These are phyloP conservation scores for Leptographium procerum DNA, from an alignment of 2,329 filamentous ascomycete species.

Conservation along the genomic window DNA sequence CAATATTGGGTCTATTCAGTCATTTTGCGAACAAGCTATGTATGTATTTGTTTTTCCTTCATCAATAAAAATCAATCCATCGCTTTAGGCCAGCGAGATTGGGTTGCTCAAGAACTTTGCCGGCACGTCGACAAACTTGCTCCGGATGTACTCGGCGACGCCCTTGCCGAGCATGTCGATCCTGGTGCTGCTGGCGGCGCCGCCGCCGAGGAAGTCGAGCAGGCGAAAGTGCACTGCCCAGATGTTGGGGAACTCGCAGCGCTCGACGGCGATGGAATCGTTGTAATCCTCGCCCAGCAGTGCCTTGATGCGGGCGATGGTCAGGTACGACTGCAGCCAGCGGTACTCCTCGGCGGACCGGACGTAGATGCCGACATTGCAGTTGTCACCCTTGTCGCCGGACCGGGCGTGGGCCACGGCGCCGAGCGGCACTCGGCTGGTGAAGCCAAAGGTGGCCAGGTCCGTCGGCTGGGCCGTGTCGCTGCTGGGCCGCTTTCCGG, in stretches of 20 bases:
- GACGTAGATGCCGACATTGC: slow-evolving; percentile 23
- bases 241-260: slow-evolving; percentile 32
- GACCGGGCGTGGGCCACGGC: slow-evolving; percentile 20
- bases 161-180: slow-evolving; percentile 41
- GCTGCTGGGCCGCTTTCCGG: slow-evolving; percentile 3
- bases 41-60: background rate
- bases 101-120: slow-evolving; percentile 8
- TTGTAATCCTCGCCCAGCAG: slow-evolving; percentile 32
- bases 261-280: slow-evolving; percentile 26
- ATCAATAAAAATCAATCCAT: background rate
- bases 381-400: slow-evolving; percentile 23
- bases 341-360: slow-evolving; percentile 18
- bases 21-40: background rate
- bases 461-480: slow-evolving; percentile 3
- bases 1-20: too few species aligned
- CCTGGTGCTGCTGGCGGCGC: slow-evolving; percentile 34
- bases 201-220: slow-evolving; percentile 29
- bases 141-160: slow-evolving; percentile 35
- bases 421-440: slow-evolving; percentile 17
- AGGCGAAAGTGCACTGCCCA: slow-evolving; percentile 21
- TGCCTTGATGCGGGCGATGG: slow-evolving; percentile 21
- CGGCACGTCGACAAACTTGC: slow-evolving; percentile 19
- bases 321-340: slow-evolving; percentile 18
- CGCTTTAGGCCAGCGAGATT: background rate
- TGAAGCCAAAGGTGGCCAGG: slow-evolving; percentile 8